Evolutionary conservation across 176 grass and related monocot genomes (phyloP), one percentile per base, ranked within the genome.

Genomic region (Oryza longistaminata): DNA sequence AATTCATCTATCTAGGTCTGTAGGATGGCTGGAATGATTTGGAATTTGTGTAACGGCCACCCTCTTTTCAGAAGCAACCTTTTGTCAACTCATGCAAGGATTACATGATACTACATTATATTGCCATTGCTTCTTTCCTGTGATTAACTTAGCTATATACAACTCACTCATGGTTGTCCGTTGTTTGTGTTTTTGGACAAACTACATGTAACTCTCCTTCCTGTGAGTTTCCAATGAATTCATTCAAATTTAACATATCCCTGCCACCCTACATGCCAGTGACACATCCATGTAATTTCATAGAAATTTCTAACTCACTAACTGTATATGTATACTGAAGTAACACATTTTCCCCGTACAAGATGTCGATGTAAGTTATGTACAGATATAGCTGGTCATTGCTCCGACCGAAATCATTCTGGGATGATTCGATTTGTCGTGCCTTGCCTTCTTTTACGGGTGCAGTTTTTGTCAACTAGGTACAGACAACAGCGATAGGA

Each of bases 31-130:
- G 74, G 34, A 83, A 77, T 13, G 5, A 37, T 65, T 83, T 88
- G 73, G 86, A 78, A 65, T 75, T 37, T 75, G 16, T 73, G 70
- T 44, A 75, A 50, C 67, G 1, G 40, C 25, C 75, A 21, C n/a
- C 11, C 43, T 33, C 25, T 6, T 43, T 85, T 10, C 19, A 7
- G 29, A 80, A 52, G 2, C 53, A 62, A 62, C n/a, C 2, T 62
- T 55, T 74, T 73, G 44, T 66, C 43, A 14, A 86, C 53, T 50
- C 21, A 61, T 21, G 83, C 19, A 40, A 55, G 46, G 17, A 70
- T 55, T 24, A 26, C 12, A 43, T 43, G 8, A 43, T 43, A 43
- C 42, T 43, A 43, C 42, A 35, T 35, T 40, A 40, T 1, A 43
- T 10, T 4, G 67, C 24, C 34, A 53, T 53, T 19, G 50, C 12